Base-by-base conservation (phyloP, 179 eudicot genomes). In the Beta corolliflora region DNA sequence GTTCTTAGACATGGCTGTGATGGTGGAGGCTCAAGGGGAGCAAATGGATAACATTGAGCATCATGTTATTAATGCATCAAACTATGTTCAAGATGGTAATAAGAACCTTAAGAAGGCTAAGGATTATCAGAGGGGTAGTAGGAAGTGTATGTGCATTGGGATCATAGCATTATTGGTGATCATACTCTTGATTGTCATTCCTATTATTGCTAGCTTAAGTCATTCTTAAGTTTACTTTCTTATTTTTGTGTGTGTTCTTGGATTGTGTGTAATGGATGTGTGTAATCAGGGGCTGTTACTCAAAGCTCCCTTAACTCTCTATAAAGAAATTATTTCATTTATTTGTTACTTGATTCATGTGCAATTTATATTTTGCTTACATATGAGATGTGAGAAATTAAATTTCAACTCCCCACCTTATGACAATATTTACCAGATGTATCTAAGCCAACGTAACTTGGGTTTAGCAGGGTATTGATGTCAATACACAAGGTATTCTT, bases 21-120 rank as follows among this genome's bases (percentile, higher is more conserved):
- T 95, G 98, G 99, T 95, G 61, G 98, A 93, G 86, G 88, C 94
- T 0, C 99, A 93, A 46, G 99, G 97, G 7, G 99, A 95, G 84
- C 92, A 95, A 65, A 90, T 93, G 91, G 99, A 95, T 63, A 89
- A 95, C 80, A 95, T 95, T 52, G 92, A 95, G 75, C 98, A 95
- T 84, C 97, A 95, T 79, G 99, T 95, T 19, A 76, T 90, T 61
- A 95, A 91, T 61, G 94, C 98, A 0, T 87, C 90, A 0, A 85
- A 91, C 18, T 95, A 95, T 77, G 95, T 95, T 0, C 79, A 75
- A 66, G 94, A 88, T 71, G 99, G 98, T 14, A 73, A 83, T 0
- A 90, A 89, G 31, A 85, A 90, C 41, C 89, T 95, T 4, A 89
- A 91, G 80, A 85, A 88, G 36, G 99, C 99, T 29, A 95, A 95